phyloP scores from a whole-genome alignment of 306 rosid genomes.

The Gillenia trifoliata region DNA sequence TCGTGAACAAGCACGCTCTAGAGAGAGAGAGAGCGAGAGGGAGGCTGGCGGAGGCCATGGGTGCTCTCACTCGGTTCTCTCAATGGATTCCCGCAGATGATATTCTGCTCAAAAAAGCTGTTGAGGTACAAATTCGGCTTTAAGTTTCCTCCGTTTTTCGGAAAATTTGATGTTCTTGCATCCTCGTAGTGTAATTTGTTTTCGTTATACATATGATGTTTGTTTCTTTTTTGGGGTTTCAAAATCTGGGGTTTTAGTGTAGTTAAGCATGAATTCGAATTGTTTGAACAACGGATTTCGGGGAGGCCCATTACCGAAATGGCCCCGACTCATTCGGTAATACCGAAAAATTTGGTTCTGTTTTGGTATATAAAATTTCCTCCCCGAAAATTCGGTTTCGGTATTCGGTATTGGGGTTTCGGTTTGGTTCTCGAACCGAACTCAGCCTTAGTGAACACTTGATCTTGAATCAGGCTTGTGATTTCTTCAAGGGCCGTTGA shows the following conservation, averaged over 20 bases:
- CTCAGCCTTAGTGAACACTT: too few species aligned
- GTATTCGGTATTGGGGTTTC: too few species aligned
- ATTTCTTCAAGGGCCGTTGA: too few species aligned
- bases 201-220: background rate
- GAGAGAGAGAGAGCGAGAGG: background rate
- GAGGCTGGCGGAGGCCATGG: slow-evolving; percentile 36
- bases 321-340: too few species aligned
- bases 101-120: slow-evolving; percentile 73
- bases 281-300: background rate
- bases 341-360: too few species aligned
- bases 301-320: too few species aligned
- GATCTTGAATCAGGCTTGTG: too few species aligned
- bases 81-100: slow-evolving; percentile 81
- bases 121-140: slow-evolving; percentile 51
- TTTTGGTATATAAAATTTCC: too few species aligned
- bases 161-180: background rate
- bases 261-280: background rate
- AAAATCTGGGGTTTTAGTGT: background rate
- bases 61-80: slow-evolving; percentile 55
- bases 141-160: background rate
- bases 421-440: too few species aligned
- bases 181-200: background rate
- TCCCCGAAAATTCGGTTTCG: too few species aligned
- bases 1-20: background rate
- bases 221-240: background rate